A percentile compares a stretch with the other conserved stretches of the same genome.
Conservation (phyloP, 1,284 basidiomycete species). For the Sanghuangporus baumii region DNA sequence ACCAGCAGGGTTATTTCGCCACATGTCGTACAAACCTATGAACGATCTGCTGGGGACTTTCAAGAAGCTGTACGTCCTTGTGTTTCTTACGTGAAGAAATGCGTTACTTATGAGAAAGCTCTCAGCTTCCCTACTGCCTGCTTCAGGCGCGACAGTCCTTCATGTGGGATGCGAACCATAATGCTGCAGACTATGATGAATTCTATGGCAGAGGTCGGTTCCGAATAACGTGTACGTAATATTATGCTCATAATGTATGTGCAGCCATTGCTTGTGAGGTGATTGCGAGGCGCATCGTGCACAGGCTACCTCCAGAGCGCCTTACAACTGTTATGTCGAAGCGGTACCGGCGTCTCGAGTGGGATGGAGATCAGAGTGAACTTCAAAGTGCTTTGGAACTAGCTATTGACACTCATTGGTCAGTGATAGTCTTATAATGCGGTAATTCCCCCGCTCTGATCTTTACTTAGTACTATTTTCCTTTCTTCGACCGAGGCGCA, state of each 20-base stretch:
- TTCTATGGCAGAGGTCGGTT: constrained; percentile 68
- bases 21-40: constrained; percentile 60
- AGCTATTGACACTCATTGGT: constrained; percentile 84
- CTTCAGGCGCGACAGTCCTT: constrained; percentile 79
- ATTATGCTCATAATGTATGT: neutral
- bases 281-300: constrained; percentile 77
- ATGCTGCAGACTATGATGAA: constrained; percentile 83
- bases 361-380: constrained; percentile 74
- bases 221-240: neutral
- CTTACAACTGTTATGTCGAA: constrained; percentile 70
- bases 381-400: constrained; percentile 73
- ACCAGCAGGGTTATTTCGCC: constrained; percentile 71
- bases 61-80: constrained; percentile 59
- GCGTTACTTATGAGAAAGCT: neutral
- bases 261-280: constrained; percentile 79
- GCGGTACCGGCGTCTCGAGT: constrained; percentile 67
- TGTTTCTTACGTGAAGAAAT: neutral
- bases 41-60: constrained; percentile 70
- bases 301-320: constrained; percentile 57
- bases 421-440: constrained; percentile 18
- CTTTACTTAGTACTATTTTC: constrained; percentile 61
- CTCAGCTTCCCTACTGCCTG: constrained; percentile 72
- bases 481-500: constrained; percentile 86
- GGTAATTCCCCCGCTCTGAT: constrained; percentile 15
- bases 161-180: constrained; percentile 64